Conservation (phyloP, 208 protist genomes). For the Leishmania lainsoni region DNA sequence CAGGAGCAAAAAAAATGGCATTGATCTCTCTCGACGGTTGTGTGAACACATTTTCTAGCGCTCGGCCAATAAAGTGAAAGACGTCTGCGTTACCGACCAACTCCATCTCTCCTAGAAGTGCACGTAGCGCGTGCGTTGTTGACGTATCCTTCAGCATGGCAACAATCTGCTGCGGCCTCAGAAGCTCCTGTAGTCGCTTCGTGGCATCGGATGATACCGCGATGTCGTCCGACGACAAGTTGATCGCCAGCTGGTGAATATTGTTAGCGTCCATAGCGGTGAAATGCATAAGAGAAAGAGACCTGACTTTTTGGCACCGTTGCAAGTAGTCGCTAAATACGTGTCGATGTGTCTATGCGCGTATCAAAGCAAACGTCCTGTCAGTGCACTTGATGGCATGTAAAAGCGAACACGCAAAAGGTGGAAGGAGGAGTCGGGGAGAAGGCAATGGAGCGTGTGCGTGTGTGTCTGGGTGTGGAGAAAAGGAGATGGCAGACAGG, state of each 20-base stretch:
- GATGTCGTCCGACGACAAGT: conserved; percentile 47
- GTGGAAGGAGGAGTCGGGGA: not conserved
- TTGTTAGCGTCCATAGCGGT: conserved; percentile 30
- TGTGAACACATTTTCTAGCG: conserved; percentile 33
- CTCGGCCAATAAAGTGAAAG: conserved; percentile 39
- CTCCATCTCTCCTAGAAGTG: conserved; percentile 51
- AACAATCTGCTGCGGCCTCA: conserved; percentile 28
- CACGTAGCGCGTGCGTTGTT: conserved; percentile 2
- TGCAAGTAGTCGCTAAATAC: not conserved
- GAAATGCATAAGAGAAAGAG: conserved; percentile 7
- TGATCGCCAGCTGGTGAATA: conserved; percentile 26
- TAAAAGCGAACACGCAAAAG: not conserved
- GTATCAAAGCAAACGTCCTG: not conserved
- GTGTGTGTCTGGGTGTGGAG: not conserved
- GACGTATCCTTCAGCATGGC: conserved; percentile 17
- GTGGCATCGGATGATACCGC: conserved; percentile 32
- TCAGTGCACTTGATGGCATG: not conserved
- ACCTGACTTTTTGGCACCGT: not conserved
- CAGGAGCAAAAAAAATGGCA: conserved; percentile 31
- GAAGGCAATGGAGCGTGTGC: not conserved
- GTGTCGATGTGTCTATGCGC: not conserved
- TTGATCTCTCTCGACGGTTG: not conserved
- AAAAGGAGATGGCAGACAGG: not conserved
- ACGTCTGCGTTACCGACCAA: conserved; percentile 49
- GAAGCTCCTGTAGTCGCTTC: conserved; percentile 24